phyloP scores from a whole-genome alignment of 768 basidiomycete genomes.

The Rhizopogon sp. region DNA sequence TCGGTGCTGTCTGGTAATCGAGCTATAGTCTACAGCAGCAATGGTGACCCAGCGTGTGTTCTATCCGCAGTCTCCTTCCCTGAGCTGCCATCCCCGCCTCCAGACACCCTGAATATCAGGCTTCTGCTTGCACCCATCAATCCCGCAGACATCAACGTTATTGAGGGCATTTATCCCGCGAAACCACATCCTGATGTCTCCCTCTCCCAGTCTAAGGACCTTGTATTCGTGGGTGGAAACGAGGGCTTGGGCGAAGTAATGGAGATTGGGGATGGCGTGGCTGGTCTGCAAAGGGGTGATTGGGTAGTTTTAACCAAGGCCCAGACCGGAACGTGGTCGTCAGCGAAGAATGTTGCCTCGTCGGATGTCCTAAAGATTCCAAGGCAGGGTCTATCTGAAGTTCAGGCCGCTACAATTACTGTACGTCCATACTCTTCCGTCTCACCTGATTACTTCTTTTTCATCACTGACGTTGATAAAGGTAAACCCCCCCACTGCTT shows the following conservation, averaged over 20 bases:
- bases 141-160: slow-evolving; percentile 76
- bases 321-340: slow-evolving; percentile 76
- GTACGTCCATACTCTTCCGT: slow-evolving; percentile 32
- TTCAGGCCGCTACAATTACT: slow-evolving; percentile 70
- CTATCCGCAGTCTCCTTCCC: slow-evolving; percentile 50
- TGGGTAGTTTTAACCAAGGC: slow-evolving; percentile 70
- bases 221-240: slow-evolving; percentile 65
- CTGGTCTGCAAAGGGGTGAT: slow-evolving; percentile 48
- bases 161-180: slow-evolving; percentile 79
- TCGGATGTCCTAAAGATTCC: slow-evolving; percentile 61
- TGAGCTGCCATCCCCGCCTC: slow-evolving; percentile 44
- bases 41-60: slow-evolving; percentile 61
- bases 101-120: slow-evolving; percentile 58
- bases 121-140: slow-evolving; percentile 74
- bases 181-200: slow-evolving; percentile 42
- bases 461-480: slow-evolving; percentile 17
- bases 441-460: background rate
- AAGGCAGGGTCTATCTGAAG: slow-evolving; percentile 44
- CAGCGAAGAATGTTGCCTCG: slow-evolving; percentile 46
- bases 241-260: slow-evolving; percentile 70
- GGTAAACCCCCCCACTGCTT: slow-evolving; percentile 84
- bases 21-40: slow-evolving; percentile 58
- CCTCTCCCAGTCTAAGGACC: slow-evolving; percentile 24
- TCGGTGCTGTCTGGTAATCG: slow-evolving; percentile 36
- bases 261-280: slow-evolving; percentile 53